Base-by-base conservation (phyloP, 768 basidiomycete species). In the Hygrophoropsis aurantiaca region DNA sequence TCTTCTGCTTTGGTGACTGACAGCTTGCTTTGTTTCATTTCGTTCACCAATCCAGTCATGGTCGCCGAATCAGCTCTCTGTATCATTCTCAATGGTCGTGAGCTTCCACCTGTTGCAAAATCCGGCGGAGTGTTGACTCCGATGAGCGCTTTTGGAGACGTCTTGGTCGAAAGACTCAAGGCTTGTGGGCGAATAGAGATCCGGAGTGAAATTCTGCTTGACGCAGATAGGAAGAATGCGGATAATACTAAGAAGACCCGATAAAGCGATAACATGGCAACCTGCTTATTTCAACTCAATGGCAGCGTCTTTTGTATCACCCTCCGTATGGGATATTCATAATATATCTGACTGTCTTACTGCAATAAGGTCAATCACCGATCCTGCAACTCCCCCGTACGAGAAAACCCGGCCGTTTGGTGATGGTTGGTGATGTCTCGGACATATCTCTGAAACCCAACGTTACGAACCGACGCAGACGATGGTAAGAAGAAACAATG, bases 81-180 rank as follows among this genome's bases (percentile, higher is more conserved):
- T 15, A 69, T 94, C 41, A 70, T 85, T 15, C 68, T 88, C 2
- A 74, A 81, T 11, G 58, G 72, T 23, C 69, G 77, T 15, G 72
- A 68, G 13, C 77, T 93, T 2, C 79, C 90, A 0, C 53, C 71
- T 1, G 61, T 84, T 6, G 84, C 78, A 3, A 72, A 69, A 40
- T 64, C 72, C 38, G 94, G 93, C 11, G 94, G 94, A 1, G 67
- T 94, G 2, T 70, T 97, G 40, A 97, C 94, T 2, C 85, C 94
- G 0, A 80, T 85, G 65, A 82, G 80, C 4, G 94, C 89, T 1
- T 76, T 95, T 47, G 94, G 93, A 13, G 81, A 88, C 50, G 79
- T 81, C 6, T 64, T 94, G 30, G 69, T 93, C 27, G 75, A 79
- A 53, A 74, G 94, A 16, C 62, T 97, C 51, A 74, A 78, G 49